Base-by-base conservation (phyloP, 257 asterid genomes). In the Solanum corneliomulleri region DNA sequence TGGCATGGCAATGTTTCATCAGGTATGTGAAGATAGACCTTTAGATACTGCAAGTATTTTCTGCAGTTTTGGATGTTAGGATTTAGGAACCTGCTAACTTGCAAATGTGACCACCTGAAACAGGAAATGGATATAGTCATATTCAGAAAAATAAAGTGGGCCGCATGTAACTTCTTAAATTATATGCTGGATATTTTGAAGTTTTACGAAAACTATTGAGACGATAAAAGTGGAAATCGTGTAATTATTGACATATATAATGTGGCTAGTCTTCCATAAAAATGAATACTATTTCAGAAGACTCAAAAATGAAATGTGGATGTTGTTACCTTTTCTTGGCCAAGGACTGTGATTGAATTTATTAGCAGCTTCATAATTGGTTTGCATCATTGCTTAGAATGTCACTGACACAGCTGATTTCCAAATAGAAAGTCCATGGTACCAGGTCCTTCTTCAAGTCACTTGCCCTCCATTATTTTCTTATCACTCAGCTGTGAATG, bases 1-100 rank as follows among this genome's bases (percentile, higher is more conserved):
- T 69, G 95, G 97, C 75, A 83, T 93, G 91, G 91, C 89, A 76
- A 86, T 33, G 70, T 88, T 92, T 74, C 86, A 91, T 52, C 90
- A 91, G 93, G 93, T 90, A 70, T 70, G 87, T 70, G 45, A 85
- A 29, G 37, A 44, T 78, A 78, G 64, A 45, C 64, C 84, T 45
- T 44, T 14, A 72, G 29, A 37, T 20, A 72, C 81, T 72, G 49
- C 81, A 72, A 72, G 29, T 72, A 37, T 72, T 72, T 71, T 37
- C 81, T 37, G 81, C 29, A 20, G 31, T 72, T 37, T 37, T 37
- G 81, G 16, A 35, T 72, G 18, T 37, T 72, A 49, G 6, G 58
- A 49, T 49, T 49, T 49, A 2, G 83, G 84, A 78, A 45, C 64
- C 84, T 78, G 39, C 84, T 77, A 78, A 44, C 84, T 44, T 78